These are phyloP conservation scores for Suhomyces anneliseae DNA, from an alignment of 1,139 yeast species.

Conservation along the genomic window DNA sequence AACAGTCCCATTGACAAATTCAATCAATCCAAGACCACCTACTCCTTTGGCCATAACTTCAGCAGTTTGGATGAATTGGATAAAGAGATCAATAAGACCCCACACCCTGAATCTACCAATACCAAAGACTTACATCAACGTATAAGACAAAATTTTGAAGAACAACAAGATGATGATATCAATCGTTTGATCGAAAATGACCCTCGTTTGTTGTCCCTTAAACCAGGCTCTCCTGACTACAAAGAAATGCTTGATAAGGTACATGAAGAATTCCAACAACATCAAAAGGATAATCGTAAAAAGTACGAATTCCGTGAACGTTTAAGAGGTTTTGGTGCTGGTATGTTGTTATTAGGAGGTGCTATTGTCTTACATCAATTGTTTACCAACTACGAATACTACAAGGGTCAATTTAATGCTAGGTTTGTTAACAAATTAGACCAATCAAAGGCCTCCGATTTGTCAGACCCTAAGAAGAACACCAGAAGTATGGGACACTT, in stretches of 20 bases:
- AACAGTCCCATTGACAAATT: slow-evolving; percentile 35
- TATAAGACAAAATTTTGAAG: slow-evolving; percentile 10
- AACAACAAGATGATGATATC: slow-evolving; percentile 21
- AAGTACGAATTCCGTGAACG: slow-evolving; percentile 35
- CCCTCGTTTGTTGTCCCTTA: slow-evolving; percentile 33
- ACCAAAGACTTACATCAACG: slow-evolving; percentile 14
- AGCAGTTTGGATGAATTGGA: slow-evolving; percentile 24
- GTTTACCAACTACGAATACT: slow-evolving; percentile 41
- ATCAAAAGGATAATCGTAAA: slow-evolving; percentile 23
- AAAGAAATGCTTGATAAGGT: slow-evolving; percentile 32
- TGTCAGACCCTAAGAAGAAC: slow-evolving; percentile 31
- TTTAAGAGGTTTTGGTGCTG: slow-evolving; percentile 35
- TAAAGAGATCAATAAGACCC: slow-evolving; percentile 10
- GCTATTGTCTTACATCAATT: slow-evolving; percentile 40
- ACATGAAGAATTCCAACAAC: slow-evolving; percentile 27
- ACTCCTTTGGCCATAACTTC: slow-evolving; percentile 31
- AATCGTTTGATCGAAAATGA: slow-evolving; percentile 31
- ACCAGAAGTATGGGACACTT: slow-evolving; percentile 26
- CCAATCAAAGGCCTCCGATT: slow-evolving; percentile 26
- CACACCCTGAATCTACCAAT: slow-evolving; percentile 5
- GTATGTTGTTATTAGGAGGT: slow-evolving; percentile 32
- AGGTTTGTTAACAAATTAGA: slow-evolving; percentile 33
- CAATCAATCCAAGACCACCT: slow-evolving; percentile 38
- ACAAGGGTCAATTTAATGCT: slow-evolving; percentile 28
- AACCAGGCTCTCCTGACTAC: slow-evolving; percentile 40